Conservation (phyloP, 306 rosid genomes). For the Argentina anserina region DNA sequence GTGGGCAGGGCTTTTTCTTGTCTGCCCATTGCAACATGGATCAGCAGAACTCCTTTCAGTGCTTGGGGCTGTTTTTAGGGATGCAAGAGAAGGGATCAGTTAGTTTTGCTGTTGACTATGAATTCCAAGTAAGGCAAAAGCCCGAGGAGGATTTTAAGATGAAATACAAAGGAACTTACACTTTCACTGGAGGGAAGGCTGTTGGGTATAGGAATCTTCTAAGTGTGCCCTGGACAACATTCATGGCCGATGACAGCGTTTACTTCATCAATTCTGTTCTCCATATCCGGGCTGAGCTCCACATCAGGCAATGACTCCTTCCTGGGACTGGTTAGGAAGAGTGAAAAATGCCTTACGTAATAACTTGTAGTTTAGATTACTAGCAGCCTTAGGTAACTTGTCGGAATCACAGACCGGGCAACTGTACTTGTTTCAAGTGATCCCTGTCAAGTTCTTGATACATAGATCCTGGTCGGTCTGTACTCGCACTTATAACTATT, state of each 20-base stretch:
- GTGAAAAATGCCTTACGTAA: not conserved
- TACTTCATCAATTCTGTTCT: slow-evolving; percentile 39
- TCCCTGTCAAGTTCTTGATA: not conserved
- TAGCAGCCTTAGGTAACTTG: slow-evolving; percentile 11
- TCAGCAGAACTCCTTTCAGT: slow-evolving; percentile 36
- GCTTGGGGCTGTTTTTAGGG: slow-evolving; percentile 42
- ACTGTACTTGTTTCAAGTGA: not conserved
- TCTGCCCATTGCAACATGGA: slow-evolving; percentile 51
- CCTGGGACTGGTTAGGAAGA: not conserved
- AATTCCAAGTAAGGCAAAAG: slow-evolving; percentile 40
- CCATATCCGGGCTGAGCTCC: slow-evolving; percentile 45
- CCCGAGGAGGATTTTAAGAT: slow-evolving; percentile 29
- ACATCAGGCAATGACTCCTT: slow-evolving; percentile 33
- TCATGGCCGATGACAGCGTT: slow-evolving; percentile 37
- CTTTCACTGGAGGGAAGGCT: slow-evolving; percentile 48
- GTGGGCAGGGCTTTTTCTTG: slow-evolving; percentile 41
- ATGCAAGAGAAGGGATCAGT: slow-evolving; percentile 37
- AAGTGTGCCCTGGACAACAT: slow-evolving; percentile 30
- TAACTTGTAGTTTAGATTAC: not conserved
- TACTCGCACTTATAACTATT: not conserved
- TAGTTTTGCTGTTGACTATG: slow-evolving; percentile 34
- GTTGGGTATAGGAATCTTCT: slow-evolving; percentile 42
- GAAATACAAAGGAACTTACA: slow-evolving; percentile 33
- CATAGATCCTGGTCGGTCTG: not conserved
- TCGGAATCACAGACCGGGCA: slow-evolving; percentile 5